phyloP scores from a whole-genome alignment of 2,329 filamentous ascomycete genomes.

The Geosmithia morbida region DNA sequence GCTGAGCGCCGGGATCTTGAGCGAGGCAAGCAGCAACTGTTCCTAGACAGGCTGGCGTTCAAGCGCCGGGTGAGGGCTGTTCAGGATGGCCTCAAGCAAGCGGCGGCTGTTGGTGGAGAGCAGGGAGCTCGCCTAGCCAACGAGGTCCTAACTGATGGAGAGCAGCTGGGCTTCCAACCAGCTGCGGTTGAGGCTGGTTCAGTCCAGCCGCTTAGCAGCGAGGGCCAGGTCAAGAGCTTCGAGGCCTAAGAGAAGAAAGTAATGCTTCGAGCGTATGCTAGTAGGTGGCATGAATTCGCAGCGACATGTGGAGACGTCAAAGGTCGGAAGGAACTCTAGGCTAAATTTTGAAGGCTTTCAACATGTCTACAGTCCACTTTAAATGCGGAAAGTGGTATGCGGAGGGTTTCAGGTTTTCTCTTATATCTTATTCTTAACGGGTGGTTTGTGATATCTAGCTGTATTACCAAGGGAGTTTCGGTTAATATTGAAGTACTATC shows the following conservation, averaged over 20 bases:
- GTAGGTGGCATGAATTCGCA: neutral
- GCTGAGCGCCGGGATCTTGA: slow-evolving; percentile 89
- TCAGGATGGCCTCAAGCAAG: slow-evolving; percentile 58
- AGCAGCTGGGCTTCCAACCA: slow-evolving; percentile 38
- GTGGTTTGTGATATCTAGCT: neutral
- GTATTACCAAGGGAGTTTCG: slow-evolving; percentile 1
- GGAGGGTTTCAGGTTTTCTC: neutral
- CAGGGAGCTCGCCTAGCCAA: slow-evolving; percentile 32
- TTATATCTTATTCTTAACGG: neutral
- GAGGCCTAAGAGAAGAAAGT: slow-evolving; percentile 25
- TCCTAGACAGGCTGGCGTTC: slow-evolving; percentile 82
- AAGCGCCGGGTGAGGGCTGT: slow-evolving; percentile 75
- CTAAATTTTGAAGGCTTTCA: neutral
- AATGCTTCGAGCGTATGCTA: neutral
- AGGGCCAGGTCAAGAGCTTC: slow-evolving; percentile 41
- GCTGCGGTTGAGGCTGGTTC: slow-evolving; percentile 13
- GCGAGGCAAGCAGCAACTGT: slow-evolving; percentile 79
- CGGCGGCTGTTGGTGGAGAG: slow-evolving; percentile 31
- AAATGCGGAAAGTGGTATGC: neutral
- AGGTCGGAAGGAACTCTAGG: neutral
- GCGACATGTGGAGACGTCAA: neutral
- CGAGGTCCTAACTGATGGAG: slow-evolving; percentile 30
- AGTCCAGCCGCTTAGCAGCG: slow-evolving; percentile 37
- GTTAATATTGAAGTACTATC: neutral
- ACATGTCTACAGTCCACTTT: neutral